phyloP scores from a whole-genome alignment of 169 alveolate species.

The Toxoplasma gondii region DNA sequence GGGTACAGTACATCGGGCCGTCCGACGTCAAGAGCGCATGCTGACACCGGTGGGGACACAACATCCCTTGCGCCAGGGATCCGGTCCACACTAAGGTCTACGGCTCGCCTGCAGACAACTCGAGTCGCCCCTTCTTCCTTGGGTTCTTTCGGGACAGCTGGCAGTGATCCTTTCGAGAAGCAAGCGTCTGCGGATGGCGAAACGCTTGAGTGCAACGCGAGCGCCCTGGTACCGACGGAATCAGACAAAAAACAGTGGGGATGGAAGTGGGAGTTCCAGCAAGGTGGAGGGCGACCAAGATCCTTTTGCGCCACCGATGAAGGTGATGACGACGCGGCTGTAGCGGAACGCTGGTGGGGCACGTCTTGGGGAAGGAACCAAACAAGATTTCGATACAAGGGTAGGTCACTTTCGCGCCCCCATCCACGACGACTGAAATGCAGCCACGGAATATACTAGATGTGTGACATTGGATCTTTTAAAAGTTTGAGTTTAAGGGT shows the following conservation, averaged over 20 bases:
- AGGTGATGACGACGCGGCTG: neutral
- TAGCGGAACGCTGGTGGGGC: conserved; percentile 42
- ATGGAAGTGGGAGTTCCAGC: conserved; percentile 12
- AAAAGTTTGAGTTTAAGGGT: too few relatives aligned
- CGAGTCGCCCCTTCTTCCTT: neutral
- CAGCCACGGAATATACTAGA: too few relatives aligned
- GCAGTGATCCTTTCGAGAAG: neutral
- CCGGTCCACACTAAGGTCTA: neutral
- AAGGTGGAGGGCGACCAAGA: neutral
- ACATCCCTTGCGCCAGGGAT: neutral
- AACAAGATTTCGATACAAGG: conserved; percentile 35
- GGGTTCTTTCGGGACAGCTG: neutral
- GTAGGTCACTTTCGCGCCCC: neutral
- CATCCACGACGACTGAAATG: too few relatives aligned
- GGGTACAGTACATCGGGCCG: neutral
- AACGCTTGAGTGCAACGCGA: neutral
- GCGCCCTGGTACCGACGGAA: neutral
- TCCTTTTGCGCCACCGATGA: conserved; percentile 29
- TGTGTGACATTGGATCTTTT: too few relatives aligned
- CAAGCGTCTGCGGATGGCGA: neutral
- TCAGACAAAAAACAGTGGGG: neutral
- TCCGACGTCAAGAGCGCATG: neutral
- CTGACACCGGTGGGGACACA: neutral
- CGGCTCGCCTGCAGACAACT: neutral
- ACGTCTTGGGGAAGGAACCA: conserved; percentile 20